phyloP scores from a whole-genome alignment of 805 yeast species.

The Helenozyma rhizophorensis region DNA sequence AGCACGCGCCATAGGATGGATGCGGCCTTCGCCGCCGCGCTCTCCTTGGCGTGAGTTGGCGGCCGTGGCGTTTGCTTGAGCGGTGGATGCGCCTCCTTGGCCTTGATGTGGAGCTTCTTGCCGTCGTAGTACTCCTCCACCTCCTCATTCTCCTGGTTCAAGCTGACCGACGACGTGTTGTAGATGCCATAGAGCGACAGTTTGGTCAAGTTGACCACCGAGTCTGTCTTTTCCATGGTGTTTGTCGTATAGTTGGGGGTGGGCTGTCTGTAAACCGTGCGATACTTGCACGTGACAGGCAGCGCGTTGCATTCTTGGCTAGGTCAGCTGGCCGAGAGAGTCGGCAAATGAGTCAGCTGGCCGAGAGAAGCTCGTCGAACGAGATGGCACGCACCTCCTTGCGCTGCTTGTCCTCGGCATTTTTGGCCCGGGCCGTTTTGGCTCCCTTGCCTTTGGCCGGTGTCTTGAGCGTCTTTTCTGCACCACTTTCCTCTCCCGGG shows the following conservation, averaged over 20 bases:
- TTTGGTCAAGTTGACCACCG: slow-evolving; percentile 45
- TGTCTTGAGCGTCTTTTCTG: neutral
- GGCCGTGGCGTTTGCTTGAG: slow-evolving; percentile 1
- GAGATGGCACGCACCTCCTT: slow-evolving; percentile 8
- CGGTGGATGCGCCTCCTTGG: slow-evolving; percentile 10
- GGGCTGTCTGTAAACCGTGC: no score
- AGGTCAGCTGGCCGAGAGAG: no score
- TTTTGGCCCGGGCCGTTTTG: neutral
- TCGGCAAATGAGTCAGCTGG: no score
- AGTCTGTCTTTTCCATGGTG: slow-evolving; percentile 20
- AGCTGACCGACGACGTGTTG: slow-evolving; percentile 37
- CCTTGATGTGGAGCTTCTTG: slow-evolving; percentile 13
- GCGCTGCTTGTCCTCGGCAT: neutral
- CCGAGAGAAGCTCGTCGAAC: slow-evolving; percentile 6
- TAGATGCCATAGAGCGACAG: slow-evolving; percentile 50
- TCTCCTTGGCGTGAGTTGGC: neutral
- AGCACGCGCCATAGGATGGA: slow-evolving; percentile 14
- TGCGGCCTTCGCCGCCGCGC: slow-evolving; percentile 1
- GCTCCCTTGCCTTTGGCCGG: neutral
- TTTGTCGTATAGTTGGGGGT: neutral
- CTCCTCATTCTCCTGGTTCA: slow-evolving; percentile 23
- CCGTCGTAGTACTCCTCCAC: slow-evolving; percentile 18
- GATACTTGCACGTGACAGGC: no score
- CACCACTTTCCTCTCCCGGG: neutral
- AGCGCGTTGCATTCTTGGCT: no score